Evolutionary conservation across 2,329 filamentous ascomycete genomes (phyloP), one percentile per base, ranked within the genome.

Genomic region (Neodidymelliopsis sp.): DNA sequence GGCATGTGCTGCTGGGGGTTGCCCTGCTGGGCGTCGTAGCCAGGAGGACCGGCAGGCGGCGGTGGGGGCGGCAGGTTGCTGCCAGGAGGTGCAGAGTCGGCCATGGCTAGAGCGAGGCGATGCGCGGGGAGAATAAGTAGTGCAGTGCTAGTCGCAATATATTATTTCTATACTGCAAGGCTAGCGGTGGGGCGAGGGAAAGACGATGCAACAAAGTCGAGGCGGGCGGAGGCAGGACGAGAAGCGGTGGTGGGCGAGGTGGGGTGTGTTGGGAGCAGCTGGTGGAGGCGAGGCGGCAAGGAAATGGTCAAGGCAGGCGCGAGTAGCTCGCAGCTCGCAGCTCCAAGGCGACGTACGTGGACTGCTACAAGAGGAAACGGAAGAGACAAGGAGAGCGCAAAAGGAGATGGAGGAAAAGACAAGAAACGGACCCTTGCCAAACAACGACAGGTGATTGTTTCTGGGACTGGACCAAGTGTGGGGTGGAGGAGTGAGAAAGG

Each of bases 1-100:
- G 90, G 89, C 88, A 97, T 92, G 74, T 94, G 89, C 57, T 85
- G 81, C 76, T 90, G 88, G 60, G 54, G 31, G 36, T 37, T 41
- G 33, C 23, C 29, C 38, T 47, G 44, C 49, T 53, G 49, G 70
- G 90, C 89, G 74, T 92, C 89, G 75, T 89, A 92, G 70, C 88
- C 90, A 63, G 89, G 86, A 60, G 87, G 86, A 68, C 85, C 87
- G 62, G 84, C 80, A 64, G 87, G 77, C 73, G 89, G 85, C 46
- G 87, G 83, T 57, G 86, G 85, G 54, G 84, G 84, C 41, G 89
- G 86, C 62, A 91, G 84, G 74, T 88, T 84, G 55, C 84, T 78
- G 61, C 62, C 63, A 47, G 86, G 74, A 62, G 85, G 77, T 72
- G 85, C 78, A 71, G 84, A 81, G 77, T 96, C 90, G 77, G 90